Conservation (phyloP, 106 monocot genomes). For the Ottelia alismoides region DNA sequence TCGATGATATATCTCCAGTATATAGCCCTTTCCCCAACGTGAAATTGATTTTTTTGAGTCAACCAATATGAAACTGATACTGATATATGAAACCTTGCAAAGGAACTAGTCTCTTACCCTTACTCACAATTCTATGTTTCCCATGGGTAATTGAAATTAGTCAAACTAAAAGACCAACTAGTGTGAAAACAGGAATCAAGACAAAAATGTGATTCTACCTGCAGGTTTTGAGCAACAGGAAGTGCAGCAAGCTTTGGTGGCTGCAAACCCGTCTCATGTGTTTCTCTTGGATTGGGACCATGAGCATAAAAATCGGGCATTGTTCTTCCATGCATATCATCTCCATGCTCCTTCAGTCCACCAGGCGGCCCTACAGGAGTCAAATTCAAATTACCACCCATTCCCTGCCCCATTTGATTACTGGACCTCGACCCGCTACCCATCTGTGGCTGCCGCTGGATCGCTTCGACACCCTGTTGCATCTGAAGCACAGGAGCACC, state of each 20-base stretch:
- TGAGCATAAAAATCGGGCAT: not conserved
- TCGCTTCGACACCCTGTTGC: not conserved
- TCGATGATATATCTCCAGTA: too few relatives aligned
- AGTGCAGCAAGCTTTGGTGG: conserved; percentile 2
- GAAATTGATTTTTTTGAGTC: too few relatives aligned
- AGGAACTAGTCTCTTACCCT: too few relatives aligned
- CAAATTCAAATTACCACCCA: not conserved
- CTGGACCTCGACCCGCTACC: not conserved
- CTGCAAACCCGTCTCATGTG: not conserved
- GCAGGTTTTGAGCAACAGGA: not conserved
- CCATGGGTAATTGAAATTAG: too few relatives aligned
- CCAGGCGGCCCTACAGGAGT: not conserved
- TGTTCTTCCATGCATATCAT: conserved; percentile 1
- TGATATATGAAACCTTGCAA: too few relatives aligned
- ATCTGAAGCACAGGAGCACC: not conserved
- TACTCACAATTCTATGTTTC: too few relatives aligned
- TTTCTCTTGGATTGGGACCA: not conserved
- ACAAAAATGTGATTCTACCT: too few relatives aligned
- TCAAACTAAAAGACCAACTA: too few relatives aligned
- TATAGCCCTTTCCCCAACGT: too few relatives aligned
- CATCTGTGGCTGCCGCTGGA: not conserved
- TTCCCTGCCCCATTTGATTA: not conserved
- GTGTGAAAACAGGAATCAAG: too few relatives aligned
- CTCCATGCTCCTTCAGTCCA: not conserved
- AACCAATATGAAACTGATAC: too few relatives aligned